These are phyloP conservation scores for Theileria luwenshuni DNA, from an alignment of 169 alveolate genomes.

Conservation along the genomic window DNA sequence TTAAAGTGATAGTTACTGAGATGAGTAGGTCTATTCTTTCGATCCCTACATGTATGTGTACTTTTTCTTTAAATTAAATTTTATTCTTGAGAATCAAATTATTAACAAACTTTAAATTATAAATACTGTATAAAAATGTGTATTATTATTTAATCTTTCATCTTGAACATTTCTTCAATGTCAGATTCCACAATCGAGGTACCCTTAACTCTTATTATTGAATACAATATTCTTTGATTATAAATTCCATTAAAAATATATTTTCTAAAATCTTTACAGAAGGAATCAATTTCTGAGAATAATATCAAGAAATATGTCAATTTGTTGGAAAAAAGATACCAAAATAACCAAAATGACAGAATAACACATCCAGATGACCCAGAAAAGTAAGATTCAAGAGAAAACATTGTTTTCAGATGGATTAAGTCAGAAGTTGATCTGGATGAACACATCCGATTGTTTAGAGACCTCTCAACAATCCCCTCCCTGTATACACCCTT, in stretches of 20 bases:
- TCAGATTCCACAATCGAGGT: neutral
- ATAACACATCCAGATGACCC: slow-evolving; percentile 60
- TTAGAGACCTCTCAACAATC: slow-evolving; percentile 61
- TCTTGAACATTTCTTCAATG: neutral
- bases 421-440: slow-evolving; percentile 77
- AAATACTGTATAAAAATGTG: neutral
- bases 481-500: slow-evolving; percentile 61
- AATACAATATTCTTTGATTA: no score
- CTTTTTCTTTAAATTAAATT: neutral
- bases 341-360: slow-evolving; percentile 47
- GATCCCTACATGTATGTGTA: neutral
- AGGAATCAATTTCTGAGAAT: slow-evolving; percentile 3
- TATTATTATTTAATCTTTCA: no score
- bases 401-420: slow-evolving; percentile 32
- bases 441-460: slow-evolving; percentile 73
- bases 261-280: neutral
- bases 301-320: slow-evolving; percentile 29
- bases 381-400: slow-evolving; percentile 28
- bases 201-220: neutral
- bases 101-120: no score
- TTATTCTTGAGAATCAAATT: no score
- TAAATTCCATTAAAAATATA: neutral
- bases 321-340: slow-evolving; percentile 29
- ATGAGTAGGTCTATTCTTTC: no score
- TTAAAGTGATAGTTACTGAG: no score